Evolutionary conservation across 2,329 filamentous ascomycete genomes (phyloP).

Genomic region (Aspergillus alliaceus): DNA sequence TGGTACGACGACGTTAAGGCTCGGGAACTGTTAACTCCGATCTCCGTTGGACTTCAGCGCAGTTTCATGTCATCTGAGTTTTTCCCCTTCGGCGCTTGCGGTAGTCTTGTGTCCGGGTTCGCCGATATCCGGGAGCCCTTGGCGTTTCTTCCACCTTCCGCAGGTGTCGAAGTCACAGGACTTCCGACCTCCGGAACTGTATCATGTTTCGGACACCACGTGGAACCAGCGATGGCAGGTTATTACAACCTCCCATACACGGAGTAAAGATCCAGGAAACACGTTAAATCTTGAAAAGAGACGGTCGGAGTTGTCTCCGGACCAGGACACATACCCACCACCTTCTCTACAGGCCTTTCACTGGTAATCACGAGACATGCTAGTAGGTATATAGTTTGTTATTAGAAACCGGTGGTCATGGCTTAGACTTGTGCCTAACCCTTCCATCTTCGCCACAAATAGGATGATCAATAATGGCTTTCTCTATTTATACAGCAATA

Average conservation of each 20-base stretch:
- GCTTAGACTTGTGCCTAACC: too few relatives aligned
- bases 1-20: background rate
- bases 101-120: background rate
- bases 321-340: too few relatives aligned
- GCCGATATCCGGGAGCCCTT: background rate
- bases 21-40: constrained; percentile 21
- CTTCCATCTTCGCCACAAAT: too few relatives aligned
- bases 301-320: too few relatives aligned
- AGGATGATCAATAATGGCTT: constrained; percentile 6
- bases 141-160: background rate
- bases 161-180: background rate
- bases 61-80: constrained; percentile 9
- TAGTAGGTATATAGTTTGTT: too few relatives aligned
- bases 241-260: background rate
- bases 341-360: too few relatives aligned
- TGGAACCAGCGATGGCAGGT: background rate
- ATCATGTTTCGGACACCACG: background rate
- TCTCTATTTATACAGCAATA: constrained; percentile 1
- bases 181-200: background rate
- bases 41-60: background rate
- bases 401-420: too few relatives aligned
- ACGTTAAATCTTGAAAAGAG: too few relatives aligned
- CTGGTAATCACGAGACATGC: background rate
- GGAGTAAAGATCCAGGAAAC: too few relatives aligned
- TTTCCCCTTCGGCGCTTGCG: background rate